A percentile compares a stretch with the other conserved stretches of the same genome.
These are phyloP conservation scores for Acarospora socialis DNA, from an alignment of 2,329 filamentous ascomycete genomes.

Conservation along the genomic window DNA sequence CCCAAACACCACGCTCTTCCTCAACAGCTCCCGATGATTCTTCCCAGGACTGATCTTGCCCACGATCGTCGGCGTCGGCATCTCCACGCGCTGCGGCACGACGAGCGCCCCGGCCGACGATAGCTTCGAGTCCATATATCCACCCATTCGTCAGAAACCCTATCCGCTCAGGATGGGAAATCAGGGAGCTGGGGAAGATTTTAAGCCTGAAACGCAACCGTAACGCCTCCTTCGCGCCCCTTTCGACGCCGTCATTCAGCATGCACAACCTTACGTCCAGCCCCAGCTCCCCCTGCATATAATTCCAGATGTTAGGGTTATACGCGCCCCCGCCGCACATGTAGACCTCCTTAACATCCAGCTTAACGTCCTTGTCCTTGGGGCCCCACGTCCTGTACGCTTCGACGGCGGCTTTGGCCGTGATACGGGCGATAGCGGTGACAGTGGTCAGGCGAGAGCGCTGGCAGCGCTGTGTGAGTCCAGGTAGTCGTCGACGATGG, in stretches of 20 bases:
- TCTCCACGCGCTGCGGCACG: conserved; percentile 41
- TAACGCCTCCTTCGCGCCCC: conserved; percentile 46
- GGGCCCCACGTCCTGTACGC: conserved; percentile 21
- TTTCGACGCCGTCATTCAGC: conserved; percentile 44
- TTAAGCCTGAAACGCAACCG: conserved; percentile 42
- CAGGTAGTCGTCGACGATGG: conserved; percentile 40
- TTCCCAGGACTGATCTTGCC: conserved; percentile 41
- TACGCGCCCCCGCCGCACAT: conserved; percentile 46
- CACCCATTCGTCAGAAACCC: background rate
- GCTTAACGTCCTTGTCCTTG: background rate
- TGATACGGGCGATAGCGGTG: conserved; percentile 45
- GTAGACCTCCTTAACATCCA: conserved; percentile 40
- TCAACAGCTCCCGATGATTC: conserved; percentile 41
- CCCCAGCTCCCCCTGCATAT: conserved; percentile 34
- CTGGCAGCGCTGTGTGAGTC: conserved; percentile 35
- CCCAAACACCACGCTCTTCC: conserved; percentile 39
- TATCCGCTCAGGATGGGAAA: too few species aligned
- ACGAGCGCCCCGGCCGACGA: conserved; percentile 41
- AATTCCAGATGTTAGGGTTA: conserved; percentile 43
- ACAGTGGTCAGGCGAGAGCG: conserved; percentile 35
- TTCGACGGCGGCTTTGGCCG: conserved; percentile 43
- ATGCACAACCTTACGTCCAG: conserved; percentile 37
- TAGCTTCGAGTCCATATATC: conserved; percentile 35
- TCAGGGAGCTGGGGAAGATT: too few species aligned
- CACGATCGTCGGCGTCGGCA: conserved; percentile 35